Evolutionary conservation across 2,329 filamentous ascomycete genomes (phyloP).

Genomic region (Trichoderma aggressivum): DNA sequence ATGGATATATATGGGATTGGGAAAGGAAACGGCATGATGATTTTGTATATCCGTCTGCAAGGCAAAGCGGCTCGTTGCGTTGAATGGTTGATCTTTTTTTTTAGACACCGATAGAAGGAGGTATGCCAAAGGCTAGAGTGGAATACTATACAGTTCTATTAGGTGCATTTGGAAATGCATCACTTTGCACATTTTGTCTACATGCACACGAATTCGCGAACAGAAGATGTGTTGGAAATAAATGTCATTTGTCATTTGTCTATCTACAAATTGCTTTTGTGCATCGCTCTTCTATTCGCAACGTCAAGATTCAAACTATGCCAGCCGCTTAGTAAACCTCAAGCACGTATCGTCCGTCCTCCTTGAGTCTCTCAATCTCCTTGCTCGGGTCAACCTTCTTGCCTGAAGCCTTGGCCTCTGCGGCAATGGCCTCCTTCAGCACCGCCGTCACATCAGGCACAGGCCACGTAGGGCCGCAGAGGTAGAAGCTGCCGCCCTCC

Average conservation of each 20-base stretch:
- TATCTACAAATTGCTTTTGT: slow-evolving; percentile 2
- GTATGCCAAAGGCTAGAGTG: neutral
- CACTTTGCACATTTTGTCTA: neutral
- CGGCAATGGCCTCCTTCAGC: slow-evolving; percentile 83
- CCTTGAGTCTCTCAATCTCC: slow-evolving; percentile 97
- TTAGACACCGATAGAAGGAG: slow-evolving; percentile 10
- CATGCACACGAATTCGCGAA: neutral
- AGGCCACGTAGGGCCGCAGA: slow-evolving; percentile 97
- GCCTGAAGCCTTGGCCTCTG: slow-evolving; percentile 64
- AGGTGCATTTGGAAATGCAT: neutral
- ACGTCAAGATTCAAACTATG: neutral
- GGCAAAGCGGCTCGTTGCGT: neutral
- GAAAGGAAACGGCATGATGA: slow-evolving; percentile 7
- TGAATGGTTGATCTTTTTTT: neutral
- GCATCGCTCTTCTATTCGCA: slow-evolving; percentile 3
- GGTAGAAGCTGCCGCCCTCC: slow-evolving; percentile 90
- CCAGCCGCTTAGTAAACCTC: slow-evolving; percentile 75
- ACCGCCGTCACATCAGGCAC: slow-evolving; percentile 95
- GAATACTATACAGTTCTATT: neutral
- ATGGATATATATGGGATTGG: slow-evolving; percentile 7
- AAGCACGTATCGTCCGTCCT: slow-evolving; percentile 87
- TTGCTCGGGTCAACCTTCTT: slow-evolving; percentile 83
- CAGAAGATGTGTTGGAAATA: neutral
- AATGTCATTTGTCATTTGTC: neutral
- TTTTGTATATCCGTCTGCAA: slow-evolving; percentile 1